Evolutionary conservation across 2,329 filamentous ascomycete genomes (phyloP).

Genomic region (Ophiostoma novo-ulmi): DNA sequence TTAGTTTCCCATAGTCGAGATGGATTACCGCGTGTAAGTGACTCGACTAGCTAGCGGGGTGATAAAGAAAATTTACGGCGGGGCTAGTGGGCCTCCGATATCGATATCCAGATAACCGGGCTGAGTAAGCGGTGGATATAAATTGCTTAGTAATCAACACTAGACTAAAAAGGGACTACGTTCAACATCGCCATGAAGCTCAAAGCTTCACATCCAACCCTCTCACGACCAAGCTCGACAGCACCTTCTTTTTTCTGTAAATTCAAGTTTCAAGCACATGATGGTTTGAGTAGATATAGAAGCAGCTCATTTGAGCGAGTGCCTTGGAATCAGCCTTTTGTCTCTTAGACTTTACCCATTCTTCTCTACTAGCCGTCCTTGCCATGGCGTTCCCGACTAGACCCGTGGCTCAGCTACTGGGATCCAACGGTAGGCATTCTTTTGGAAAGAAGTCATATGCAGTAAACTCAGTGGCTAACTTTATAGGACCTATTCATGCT

Average conservation of each 20-base stretch:
- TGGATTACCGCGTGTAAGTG: slow-evolving; percentile 19
- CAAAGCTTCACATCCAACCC: slow-evolving; percentile 2
- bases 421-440: slow-evolving; percentile 50
- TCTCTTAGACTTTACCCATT: neutral
- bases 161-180: neutral
- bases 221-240: neutral
- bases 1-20: neutral
- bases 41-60: slow-evolving; percentile 20
- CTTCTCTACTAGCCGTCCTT: neutral
- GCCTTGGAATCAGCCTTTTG: neutral
- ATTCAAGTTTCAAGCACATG: neutral
- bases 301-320: neutral
- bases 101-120: neutral
- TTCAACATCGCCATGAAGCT: neutral
- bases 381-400: slow-evolving; percentile 44
- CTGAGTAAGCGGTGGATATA: neutral
- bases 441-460: neutral
- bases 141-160: neutral
- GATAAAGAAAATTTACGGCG: slow-evolving; percentile 24
- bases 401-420: slow-evolving; percentile 52
- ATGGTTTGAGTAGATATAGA: neutral
- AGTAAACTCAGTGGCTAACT: neutral
- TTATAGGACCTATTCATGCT: slow-evolving; percentile 63
- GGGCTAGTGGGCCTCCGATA: slow-evolving; percentile 15
- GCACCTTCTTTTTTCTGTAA: neutral